Conservation (phyloP, 495 filamentous ascomycete genomes). For the Xylaria scruposa region DNA sequence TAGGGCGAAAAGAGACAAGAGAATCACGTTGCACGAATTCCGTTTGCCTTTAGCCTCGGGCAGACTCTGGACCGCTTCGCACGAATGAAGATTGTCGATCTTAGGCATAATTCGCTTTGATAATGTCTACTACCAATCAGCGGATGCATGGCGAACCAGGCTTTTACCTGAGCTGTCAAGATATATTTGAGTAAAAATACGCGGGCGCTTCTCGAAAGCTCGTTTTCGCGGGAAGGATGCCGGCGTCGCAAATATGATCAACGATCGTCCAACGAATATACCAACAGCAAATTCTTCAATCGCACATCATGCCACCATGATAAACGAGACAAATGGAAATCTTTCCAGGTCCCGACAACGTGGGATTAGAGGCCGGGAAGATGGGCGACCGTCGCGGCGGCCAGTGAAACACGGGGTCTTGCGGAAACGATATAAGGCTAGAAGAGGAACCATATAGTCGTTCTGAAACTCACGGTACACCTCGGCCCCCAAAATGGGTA, state of each 20-base stretch:
- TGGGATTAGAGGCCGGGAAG: conserved; percentile 18
- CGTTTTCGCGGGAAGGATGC: conserved; percentile 30
- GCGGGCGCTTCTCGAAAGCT: conserved; percentile 27
- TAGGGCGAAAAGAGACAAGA: not conserved
- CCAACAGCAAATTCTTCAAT: not conserved
- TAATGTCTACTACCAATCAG: not conserved
- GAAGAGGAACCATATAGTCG: not conserved
- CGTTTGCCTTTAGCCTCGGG: conserved; percentile 6
- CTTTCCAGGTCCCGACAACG: conserved; percentile 5
- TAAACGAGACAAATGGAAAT: conserved; percentile 2
- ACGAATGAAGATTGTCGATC: not conserved
- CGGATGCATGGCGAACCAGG: not conserved
- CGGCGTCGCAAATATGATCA: conserved; percentile 19
- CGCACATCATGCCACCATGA: not conserved
- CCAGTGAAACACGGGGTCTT: conserved; percentile 20
- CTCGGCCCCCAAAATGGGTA: conserved; percentile 24
- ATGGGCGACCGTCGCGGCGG: conserved; percentile 16
- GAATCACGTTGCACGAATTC: not conserved
- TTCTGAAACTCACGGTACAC: conserved; percentile 4
- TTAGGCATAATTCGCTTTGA: conserved; percentile 4
- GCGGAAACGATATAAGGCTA: conserved; percentile 12
- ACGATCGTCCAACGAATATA: conserved; percentile 2
- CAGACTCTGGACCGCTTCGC: not conserved
- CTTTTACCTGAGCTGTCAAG: not conserved
- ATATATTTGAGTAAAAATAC: not conserved